Base-by-base conservation (phyloP, 2,329 filamentous ascomycete genomes). In the Akanthomyces muscarius region DNA sequence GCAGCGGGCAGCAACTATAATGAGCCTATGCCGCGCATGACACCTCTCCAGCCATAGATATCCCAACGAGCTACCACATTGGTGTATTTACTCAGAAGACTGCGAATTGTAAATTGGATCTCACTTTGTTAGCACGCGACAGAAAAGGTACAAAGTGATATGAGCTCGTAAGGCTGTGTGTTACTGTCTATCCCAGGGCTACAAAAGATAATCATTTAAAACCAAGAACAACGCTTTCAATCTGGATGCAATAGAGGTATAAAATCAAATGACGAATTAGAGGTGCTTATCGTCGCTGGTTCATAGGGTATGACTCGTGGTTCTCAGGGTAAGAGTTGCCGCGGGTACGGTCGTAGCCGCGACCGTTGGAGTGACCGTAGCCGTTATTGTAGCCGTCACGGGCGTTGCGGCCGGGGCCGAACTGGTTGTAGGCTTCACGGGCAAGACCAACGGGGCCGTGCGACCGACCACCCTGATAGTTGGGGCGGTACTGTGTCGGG, bases 221-320 rank as follows among this genome's bases (percentile, higher is more conserved):
- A 54, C 8, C 14, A 52, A 47, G 10, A 54, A 18, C 25, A 56
- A 62, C 52, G 52, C 60, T 56, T 36, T 33, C 52, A 62, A 42
- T 44, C 42, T 51, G 45, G 33, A 56, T 62, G 41, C 23, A 62
- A 41, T 47, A 54, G 28, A 61, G 8, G 13, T 21, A 28, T 38
- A 41, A n/a, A 38, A 54, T 45, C 1, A 54, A 54, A 25, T 41
- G 11, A 48, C 38, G 3, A 47, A 2, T 0, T 2, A 14, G 6
- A 44, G 1, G 16, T 5, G 10, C 18, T 36, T n/a, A 53, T 45
- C 58, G 38, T 44, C 48, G 58, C 38, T 61, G 60, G 33, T 62
- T 62, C 60, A 62, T 62, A 5, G 60, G 60, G 52, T 62, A 62
- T 23, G 60, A 50, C 42, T 62, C 60, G 23, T 55, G 51, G 44